Conservation (phyloP, 179 eudicot genomes). For the Carnegiea gigantea region DNA sequence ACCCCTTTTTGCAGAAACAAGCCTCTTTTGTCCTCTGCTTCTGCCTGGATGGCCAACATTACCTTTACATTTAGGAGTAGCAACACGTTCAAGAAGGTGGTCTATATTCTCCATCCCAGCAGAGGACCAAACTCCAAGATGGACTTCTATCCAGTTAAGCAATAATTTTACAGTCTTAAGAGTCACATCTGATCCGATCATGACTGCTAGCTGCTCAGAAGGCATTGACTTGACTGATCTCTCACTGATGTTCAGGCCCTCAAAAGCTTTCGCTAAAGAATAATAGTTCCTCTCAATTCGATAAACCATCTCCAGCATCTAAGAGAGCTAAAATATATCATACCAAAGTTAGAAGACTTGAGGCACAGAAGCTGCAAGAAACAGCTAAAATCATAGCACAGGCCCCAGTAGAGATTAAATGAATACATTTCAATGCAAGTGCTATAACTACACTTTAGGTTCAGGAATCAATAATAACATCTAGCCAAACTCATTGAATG, state of each 20-base stretch:
- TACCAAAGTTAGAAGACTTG: neutral
- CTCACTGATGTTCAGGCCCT: constrained; percentile 55
- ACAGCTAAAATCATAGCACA: neutral
- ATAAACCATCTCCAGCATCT: constrained; percentile 82
- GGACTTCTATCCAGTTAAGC: constrained; percentile 74
- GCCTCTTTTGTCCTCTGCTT: constrained; percentile 44
- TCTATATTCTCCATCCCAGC: constrained; percentile 61
- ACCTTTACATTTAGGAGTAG: constrained; percentile 57
- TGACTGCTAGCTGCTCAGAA: constrained; percentile 81
- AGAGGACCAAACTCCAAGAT: constrained; percentile 36
- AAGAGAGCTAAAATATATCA: constrained; percentile 17
- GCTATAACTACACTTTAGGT: too few relatives aligned
- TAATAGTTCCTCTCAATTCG: constrained; percentile 51
- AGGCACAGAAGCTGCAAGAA: neutral
- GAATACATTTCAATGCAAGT: too few relatives aligned
- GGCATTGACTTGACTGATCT: constrained; percentile 60
- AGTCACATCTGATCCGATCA: constrained; percentile 62
- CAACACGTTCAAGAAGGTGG: constrained; percentile 86
- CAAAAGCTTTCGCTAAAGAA: constrained; percentile 51
- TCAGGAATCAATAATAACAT: too few relatives aligned
- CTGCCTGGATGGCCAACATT: constrained; percentile 41
- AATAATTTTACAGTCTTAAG: constrained; percentile 59
- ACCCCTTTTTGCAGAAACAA: constrained; percentile 32
- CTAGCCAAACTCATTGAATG: neutral
- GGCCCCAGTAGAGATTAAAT: too few relatives aligned